phyloP scores from a whole-genome alignment of 768 basidiomycete species.

The Collybia sordida region DNA sequence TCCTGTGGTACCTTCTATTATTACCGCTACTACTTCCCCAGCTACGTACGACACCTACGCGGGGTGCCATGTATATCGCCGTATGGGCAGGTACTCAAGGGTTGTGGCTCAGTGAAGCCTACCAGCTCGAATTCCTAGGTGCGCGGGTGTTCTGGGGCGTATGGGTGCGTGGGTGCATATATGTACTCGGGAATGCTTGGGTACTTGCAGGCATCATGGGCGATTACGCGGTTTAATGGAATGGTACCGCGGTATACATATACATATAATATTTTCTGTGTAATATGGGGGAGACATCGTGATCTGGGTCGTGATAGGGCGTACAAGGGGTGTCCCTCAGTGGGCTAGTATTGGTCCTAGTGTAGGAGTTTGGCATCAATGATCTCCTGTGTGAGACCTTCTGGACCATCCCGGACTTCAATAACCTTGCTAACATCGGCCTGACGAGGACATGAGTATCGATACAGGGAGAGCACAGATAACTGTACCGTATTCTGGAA shows the following conservation, averaged over 20 bases:
- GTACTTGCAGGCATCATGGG: conserved; percentile 66
- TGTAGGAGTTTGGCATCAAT: conserved; percentile 62
- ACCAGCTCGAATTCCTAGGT: conserved; percentile 86
- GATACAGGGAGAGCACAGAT: background rate
- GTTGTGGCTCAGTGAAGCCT: conserved; percentile 90
- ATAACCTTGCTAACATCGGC: conserved; percentile 78
- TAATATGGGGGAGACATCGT: background rate
- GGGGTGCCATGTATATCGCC: conserved; percentile 38
- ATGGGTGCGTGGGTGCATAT: conserved; percentile 77
- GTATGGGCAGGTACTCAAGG: conserved; percentile 83
- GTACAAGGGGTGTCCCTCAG: too few relatives aligned
- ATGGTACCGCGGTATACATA: background rate
- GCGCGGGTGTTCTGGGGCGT: conserved; percentile 68
- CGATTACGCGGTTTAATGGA: conserved; percentile 13
- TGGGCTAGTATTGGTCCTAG: background rate
- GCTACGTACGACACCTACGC: conserved; percentile 48
- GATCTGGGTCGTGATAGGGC: background rate
- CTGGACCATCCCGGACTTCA: conserved; percentile 80
- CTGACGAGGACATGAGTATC: conserved; percentile 32
- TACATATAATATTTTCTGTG: background rate
- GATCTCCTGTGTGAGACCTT: conserved; percentile 70
- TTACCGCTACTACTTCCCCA: conserved; percentile 79
- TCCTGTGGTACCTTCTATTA: conserved; percentile 93
- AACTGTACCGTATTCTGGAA: conserved; percentile 75
- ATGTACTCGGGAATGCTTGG: conserved; percentile 79